Conservation (phyloP, 192 early-diverging fungal species). For the Mortierella claussenii region DNA sequence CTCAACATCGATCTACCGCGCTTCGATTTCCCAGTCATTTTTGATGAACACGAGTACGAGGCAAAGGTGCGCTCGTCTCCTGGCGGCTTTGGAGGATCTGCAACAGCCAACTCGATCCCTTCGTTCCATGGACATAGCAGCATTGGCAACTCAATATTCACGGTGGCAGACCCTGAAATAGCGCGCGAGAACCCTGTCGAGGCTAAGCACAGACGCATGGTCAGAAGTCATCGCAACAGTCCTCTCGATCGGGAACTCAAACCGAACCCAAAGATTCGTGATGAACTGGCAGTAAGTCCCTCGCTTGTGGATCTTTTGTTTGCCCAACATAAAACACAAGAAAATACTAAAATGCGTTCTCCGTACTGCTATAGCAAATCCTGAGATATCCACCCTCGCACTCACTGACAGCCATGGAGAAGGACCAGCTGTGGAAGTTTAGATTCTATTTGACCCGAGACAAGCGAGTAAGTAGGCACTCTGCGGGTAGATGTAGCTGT, state of each 20-base stretch:
- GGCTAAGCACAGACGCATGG: conserved; percentile 90
- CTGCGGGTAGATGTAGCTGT: too few species aligned
- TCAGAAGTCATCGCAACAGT: conserved; percentile 89
- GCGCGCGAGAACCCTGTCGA: conserved; percentile 94
- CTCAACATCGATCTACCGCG: conserved; percentile 92
- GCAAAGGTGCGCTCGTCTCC: conserved; percentile 4
- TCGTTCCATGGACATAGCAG: conserved; percentile 13
- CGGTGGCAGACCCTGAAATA: conserved; percentile 87
- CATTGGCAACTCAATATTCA: conserved; percentile 54
- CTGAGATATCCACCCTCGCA: conserved; percentile 93
- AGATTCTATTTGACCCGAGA: conserved; percentile 94
- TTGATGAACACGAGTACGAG: conserved; percentile 80
- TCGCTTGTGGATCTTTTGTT: neutral
- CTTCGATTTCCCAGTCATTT: conserved; percentile 98
- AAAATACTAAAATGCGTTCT: neutral
- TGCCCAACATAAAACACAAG: neutral
- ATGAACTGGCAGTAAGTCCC: conserved; percentile 87
- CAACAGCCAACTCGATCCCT: conserved; percentile 17
- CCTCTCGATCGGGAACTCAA: conserved; percentile 95
- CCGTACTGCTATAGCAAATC: conserved; percentile 70
- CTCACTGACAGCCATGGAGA: conserved; percentile 83
- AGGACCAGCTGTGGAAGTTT: conserved; percentile 99
- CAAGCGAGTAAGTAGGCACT: conserved; percentile 78
- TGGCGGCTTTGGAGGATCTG: conserved; percentile 22
- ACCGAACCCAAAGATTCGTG: conserved; percentile 95